Evolutionary conservation across 371 early-diverging fungal species (phyloP).

Genomic region (Actinomucor elegans): DNA sequence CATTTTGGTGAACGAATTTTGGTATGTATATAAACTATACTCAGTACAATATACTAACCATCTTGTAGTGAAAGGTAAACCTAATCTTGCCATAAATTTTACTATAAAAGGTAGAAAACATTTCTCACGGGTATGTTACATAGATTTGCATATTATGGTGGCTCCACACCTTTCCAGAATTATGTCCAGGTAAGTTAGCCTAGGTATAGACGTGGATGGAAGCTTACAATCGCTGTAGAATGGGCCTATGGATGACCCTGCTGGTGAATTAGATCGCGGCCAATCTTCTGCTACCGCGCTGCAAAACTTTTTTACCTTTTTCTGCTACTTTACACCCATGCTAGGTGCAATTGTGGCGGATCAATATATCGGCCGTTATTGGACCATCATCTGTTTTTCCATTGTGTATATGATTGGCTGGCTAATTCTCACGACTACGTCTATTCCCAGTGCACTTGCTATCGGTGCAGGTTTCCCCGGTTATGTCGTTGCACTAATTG

Average conservation of each 20-base stretch:
- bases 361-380: slow-evolving; percentile 77
- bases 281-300: slow-evolving; percentile 65
- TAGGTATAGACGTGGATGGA: too few relatives aligned
- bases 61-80: slow-evolving; percentile 22
- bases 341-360: slow-evolving; percentile 81
- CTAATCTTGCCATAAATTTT: neutral
- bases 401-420: slow-evolving; percentile 62
- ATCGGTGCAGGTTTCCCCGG: slow-evolving; percentile 59
- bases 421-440: slow-evolving; percentile 64
- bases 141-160: slow-evolving; percentile 75
- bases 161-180: slow-evolving; percentile 64
- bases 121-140: slow-evolving; percentile 27
- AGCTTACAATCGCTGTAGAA: slow-evolving; percentile 11
- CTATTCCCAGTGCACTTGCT: slow-evolving; percentile 49
- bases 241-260: slow-evolving; percentile 19
- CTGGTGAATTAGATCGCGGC: slow-evolving; percentile 35
- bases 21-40: slow-evolving; percentile 9
- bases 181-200: slow-evolving; percentile 50
- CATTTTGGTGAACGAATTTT: slow-evolving; percentile 52
- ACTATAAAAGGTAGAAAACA: slow-evolving; percentile 1
- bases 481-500: slow-evolving; percentile 58
- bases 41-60: neutral
- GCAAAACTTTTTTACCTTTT: slow-evolving; percentile 72
- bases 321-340: slow-evolving; percentile 75
- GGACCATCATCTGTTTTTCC: slow-evolving; percentile 71